Percentiles rank a stretch among this genome's conserved stretches.
phyloP scores from a whole-genome alignment of 139 green algal species.

The Micractinium conductrix region DNA sequence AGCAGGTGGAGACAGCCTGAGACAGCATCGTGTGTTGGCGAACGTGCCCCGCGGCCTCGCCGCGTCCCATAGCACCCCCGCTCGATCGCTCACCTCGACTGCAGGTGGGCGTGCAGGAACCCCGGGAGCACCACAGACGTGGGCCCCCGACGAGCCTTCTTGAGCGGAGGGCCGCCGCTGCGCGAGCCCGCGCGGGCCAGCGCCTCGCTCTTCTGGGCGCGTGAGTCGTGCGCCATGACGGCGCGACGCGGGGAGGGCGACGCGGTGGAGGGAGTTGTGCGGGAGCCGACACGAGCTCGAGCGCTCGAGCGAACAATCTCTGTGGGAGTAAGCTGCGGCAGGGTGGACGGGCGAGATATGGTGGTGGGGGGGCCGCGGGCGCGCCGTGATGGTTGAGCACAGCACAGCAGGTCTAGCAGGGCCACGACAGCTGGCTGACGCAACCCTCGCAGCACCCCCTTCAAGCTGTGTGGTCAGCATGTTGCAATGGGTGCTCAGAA shows the following conservation, averaged over 20 bases:
- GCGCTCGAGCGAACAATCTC: neutral
- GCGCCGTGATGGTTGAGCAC: neutral
- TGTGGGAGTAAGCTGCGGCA: neutral
- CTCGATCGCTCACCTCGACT: neutral
- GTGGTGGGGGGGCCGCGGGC: too few relatives aligned
- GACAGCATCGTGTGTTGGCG: neutral
- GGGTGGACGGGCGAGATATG: neutral
- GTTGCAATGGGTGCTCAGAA: too few relatives aligned
- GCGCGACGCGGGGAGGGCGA: too few relatives aligned
- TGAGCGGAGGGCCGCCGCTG: too few relatives aligned
- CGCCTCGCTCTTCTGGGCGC: neutral
- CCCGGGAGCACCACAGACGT: conserved; percentile 6
- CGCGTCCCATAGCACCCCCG: neutral
- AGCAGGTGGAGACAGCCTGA: neutral
- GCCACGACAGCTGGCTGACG: too few relatives aligned
- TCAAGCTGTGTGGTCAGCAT: too few relatives aligned
- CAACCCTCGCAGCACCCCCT: too few relatives aligned
- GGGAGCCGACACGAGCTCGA: too few relatives aligned
- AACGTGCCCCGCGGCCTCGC: neutral
- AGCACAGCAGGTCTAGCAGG: too few relatives aligned
- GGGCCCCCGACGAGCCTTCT: too few relatives aligned
- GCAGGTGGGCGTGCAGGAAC: conserved; percentile 7
- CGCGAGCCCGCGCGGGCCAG: too few relatives aligned
- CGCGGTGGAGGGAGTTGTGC: neutral
- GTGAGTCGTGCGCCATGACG: neutral